Evolutionary conservation across 2,329 filamentous ascomycete genomes (phyloP), one percentile per base, ranked within the genome.

Genomic region (Cladobotryum mycophilum): DNA sequence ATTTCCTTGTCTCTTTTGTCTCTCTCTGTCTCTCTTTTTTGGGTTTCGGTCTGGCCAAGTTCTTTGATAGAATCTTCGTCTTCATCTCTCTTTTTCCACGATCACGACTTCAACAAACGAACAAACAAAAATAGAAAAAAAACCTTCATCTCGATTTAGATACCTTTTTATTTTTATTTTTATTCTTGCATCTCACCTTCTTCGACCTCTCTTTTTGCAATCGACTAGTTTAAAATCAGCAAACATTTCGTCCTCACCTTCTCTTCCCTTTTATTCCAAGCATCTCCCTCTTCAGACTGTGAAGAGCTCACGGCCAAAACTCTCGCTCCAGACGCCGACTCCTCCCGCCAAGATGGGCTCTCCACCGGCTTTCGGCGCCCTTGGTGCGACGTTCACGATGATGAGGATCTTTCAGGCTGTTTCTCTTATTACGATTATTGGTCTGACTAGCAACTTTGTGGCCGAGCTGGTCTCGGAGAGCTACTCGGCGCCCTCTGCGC

Each of bases 371-470:
- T 72, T 85, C 67, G 85, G 88, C 60, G 85, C 86, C 65, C 73
- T 93, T 58, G 89, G 87, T 67, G 82, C 85, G 60, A 86, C 86
- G 59, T 95, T 95, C 72, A 82, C 88, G 52, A 73, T 82, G 58
- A 80, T 86, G 58, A 85, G 91, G 44, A 76, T 78, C 52, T 76
- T 91, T 58, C 84, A 95, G 65, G 76, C 81, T 53, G 70, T 86
- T 55, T 81, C 81, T 22, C 84, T 96, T 63, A 75, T 93, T 52
- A 75, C 84, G 52, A 82, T 93, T 58, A 85, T 95, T 57, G 89
- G 89, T 42, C 81, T 96, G 66, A 83, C 83, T 1, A 81, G 86
- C 61, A 89, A 91, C 68, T 95, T 96, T 69, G 84, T 95, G 61
- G 77, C 83, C 20, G 78, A 88, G 59, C 89, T 95, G 65, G 81